phyloP scores from a whole-genome alignment of 2,329 filamentous ascomycete genomes.

The Stachybotrys chlorohalonatus region DNA sequence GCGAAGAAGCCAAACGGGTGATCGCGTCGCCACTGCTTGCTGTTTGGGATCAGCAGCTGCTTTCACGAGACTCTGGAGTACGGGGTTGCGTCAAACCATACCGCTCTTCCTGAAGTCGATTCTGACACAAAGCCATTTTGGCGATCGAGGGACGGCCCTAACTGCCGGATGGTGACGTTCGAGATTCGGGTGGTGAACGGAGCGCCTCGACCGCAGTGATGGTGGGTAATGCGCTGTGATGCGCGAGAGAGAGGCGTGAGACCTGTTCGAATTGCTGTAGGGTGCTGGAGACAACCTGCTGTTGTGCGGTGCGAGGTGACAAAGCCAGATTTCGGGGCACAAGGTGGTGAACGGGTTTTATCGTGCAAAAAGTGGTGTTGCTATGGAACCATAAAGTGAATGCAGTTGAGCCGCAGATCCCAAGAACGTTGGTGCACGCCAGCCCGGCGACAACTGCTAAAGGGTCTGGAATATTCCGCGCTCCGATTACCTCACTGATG shows the following conservation, averaged over 20 bases:
- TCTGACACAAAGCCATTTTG: slow-evolving; percentile 77
- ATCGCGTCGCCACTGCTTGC: slow-evolving; percentile 94
- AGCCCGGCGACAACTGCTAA: neutral
- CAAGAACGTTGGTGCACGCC: neutral
- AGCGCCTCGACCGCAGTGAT: neutral
- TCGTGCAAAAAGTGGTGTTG: neutral
- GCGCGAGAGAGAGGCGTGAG: neutral
- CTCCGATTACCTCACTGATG: neutral
- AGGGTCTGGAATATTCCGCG: neutral
- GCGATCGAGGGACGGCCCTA: neutral
- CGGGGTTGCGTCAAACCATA: slow-evolving; percentile 29
- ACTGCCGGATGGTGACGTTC: no score
- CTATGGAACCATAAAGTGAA: neutral
- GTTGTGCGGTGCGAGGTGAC: neutral
- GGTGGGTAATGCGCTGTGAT: neutral
- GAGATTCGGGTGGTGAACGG: neutral
- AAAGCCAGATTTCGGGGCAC: neutral
- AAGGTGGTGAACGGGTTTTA: neutral
- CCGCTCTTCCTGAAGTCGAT: slow-evolving; percentile 83
- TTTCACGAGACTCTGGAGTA: no score
- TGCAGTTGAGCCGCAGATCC: neutral
- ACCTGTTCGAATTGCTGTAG: no score
- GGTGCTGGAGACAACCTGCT: no score
- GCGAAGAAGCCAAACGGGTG: slow-evolving; percentile 98
- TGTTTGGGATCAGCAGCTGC: slow-evolving; percentile 27